Conservation (phyloP, 305 asterid genomes). For the Fraxinus sp. region DNA sequence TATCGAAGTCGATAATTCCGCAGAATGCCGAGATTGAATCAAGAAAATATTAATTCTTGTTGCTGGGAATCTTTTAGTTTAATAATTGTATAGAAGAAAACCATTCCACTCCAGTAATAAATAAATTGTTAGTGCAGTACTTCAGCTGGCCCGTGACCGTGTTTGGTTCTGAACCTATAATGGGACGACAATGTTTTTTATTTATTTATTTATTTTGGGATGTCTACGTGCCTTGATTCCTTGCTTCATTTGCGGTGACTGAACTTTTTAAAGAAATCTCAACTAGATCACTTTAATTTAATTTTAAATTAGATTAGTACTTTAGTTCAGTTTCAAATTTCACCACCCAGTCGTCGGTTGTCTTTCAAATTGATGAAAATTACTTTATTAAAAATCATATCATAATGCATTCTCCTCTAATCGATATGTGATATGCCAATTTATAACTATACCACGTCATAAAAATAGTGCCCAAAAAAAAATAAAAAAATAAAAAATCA, state of each 20-base stretch:
- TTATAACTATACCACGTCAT: no score
- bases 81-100: not conserved
- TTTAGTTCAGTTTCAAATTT: no score
- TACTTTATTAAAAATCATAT: no score
- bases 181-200: not conserved
- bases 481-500: no score
- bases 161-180: not conserved
- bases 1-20: not conserved
- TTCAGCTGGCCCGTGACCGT: constrained; percentile 20
- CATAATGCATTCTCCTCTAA: not conserved
- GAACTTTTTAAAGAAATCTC: not conserved
- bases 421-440: not conserved
- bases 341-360: not conserved
- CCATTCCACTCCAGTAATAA: not conserved
- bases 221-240: not conserved
- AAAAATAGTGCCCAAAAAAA: no score
- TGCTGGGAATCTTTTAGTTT: not conserved
- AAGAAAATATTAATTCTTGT: not conserved
- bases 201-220: not conserved
- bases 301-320: not conserved
- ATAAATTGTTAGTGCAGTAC: not conserved
- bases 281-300: not conserved
- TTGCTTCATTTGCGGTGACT: not conserved
- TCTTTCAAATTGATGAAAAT: not conserved
- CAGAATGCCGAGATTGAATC: not conserved